phyloP scores from a whole-genome alignment of 148 eudicot genomes.

The Pouteria glomerata region DNA sequence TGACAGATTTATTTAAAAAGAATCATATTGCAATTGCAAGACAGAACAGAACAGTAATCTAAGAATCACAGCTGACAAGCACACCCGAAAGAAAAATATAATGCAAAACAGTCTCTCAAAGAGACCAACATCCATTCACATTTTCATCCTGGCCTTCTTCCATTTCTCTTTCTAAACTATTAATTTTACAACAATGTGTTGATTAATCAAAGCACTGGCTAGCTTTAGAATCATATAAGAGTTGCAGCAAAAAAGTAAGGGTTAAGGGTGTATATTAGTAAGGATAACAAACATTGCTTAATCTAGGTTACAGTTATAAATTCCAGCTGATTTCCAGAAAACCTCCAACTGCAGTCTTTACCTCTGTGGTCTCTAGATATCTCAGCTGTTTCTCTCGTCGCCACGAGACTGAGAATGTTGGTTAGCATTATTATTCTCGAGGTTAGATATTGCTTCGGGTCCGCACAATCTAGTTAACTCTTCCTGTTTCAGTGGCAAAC shows the following conservation, averaged over 20 bases:
- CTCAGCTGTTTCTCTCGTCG: constrained; percentile 38
- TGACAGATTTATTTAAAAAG: no score
- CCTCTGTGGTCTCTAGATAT: neutral
- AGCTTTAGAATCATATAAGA: neutral
- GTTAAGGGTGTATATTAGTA: neutral
- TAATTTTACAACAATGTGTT: neutral
- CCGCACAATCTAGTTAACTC: constrained; percentile 54
- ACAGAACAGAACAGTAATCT: no score
- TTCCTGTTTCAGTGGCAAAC: constrained; percentile 44
- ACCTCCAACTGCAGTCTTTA: neutral
- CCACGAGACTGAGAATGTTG: constrained; percentile 15
- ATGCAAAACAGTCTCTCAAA: neutral
- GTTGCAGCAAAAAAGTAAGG: neutral
- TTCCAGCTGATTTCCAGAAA: neutral
- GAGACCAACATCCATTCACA: neutral
- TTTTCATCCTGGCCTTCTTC: neutral
- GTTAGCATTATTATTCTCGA: constrained; percentile 30
- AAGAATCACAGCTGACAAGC: no score
- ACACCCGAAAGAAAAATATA: neutral
- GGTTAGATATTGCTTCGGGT: constrained; percentile 37
- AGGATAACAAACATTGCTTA: constrained; percentile 1
- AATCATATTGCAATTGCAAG: no score
- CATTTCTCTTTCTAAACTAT: neutral
- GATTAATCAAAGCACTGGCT: neutral
- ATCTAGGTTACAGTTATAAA: neutral